Evolutionary conservation across 306 rosid species (phyloP).

Genomic region (Cajanus cajan): DNA sequence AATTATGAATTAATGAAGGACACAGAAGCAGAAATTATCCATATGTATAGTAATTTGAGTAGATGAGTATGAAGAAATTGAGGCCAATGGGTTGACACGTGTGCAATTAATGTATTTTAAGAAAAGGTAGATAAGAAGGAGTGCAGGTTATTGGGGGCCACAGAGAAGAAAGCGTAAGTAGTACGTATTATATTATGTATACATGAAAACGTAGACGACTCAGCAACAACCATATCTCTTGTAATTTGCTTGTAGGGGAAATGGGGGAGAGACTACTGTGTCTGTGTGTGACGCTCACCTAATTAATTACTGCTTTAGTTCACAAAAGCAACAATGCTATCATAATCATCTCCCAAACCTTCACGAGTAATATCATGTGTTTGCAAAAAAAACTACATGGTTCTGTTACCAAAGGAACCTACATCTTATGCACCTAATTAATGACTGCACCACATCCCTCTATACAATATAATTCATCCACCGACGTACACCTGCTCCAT

Average conservation of each 20-base stretch:
- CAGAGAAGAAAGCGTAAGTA: background rate
- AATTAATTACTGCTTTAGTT: background rate
- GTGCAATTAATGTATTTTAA: background rate
- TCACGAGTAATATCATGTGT: conserved; percentile 33
- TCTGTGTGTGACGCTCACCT: conserved; percentile 26
- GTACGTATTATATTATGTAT: no score
- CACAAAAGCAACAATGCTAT: background rate
- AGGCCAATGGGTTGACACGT: conserved; percentile 11
- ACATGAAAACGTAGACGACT: background rate
- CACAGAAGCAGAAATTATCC: background rate
- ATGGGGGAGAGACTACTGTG: background rate
- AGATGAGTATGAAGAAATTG: background rate
- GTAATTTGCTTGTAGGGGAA: background rate
- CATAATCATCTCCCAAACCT: conserved; percentile 6
- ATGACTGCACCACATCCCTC: background rate
- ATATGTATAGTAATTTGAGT: background rate
- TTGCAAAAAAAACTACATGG: background rate
- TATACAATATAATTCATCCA: no score
- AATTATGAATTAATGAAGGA: conserved; percentile 7
- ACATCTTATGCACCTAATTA: background rate
- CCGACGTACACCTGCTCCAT: no score
- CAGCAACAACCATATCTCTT: conserved; percentile 21
- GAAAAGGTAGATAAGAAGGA: conserved; percentile 1
- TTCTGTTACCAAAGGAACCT: background rate
- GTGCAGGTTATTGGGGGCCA: background rate